Evolutionary conservation across 371 early-diverging fungal species (phyloP).

Genomic region (Rhizomucor miehei): DNA sequence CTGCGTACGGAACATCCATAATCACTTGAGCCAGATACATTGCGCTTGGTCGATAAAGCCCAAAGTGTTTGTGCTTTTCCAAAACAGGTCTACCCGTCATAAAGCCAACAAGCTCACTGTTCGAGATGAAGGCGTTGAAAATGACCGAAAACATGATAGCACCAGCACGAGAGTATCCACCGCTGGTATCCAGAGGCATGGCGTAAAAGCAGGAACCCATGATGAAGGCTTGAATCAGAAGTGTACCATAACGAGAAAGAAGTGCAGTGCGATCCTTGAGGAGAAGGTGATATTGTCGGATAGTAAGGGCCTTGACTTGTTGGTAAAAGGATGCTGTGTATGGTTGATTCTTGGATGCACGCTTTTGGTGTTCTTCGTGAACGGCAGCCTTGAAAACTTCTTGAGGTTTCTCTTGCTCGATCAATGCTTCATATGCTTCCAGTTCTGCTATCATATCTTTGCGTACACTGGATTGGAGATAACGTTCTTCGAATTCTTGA

Average conservation of each 20-base stretch:
- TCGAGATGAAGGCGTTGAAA: slow-evolving; percentile 53
- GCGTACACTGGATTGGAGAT: slow-evolving; percentile 34
- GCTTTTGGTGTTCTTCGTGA: slow-evolving; percentile 36
- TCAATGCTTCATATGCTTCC: slow-evolving; percentile 4
- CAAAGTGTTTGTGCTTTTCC: slow-evolving; percentile 68
- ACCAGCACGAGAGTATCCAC: slow-evolving; percentile 67
- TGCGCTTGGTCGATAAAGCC: slow-evolving; percentile 63
- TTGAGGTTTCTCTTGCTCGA: slow-evolving; percentile 20
- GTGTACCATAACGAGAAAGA: slow-evolving; percentile 51
- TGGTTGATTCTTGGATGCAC: slow-evolving; percentile 30
- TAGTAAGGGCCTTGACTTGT: slow-evolving; percentile 44
- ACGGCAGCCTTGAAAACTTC: slow-evolving; percentile 39
- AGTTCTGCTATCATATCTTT: slow-evolving; percentile 32
- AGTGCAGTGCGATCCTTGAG: slow-evolving; percentile 43
- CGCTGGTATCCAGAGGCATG: slow-evolving; percentile 44
- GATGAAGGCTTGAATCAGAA: slow-evolving; percentile 60
- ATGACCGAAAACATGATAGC: slow-evolving; percentile 57
- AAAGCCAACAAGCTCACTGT: slow-evolving; percentile 47
- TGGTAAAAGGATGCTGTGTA: slow-evolving; percentile 48
- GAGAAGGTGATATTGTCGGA: slow-evolving; percentile 49
- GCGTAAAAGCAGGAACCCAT: slow-evolving; percentile 64
- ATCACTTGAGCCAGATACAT: slow-evolving; percentile 59
- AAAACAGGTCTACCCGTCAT: slow-evolving; percentile 58
- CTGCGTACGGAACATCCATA: slow-evolving; percentile 35
- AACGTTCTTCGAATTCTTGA: slow-evolving; percentile 45